Conservation (phyloP, 352 stramenopile species). For the Elongisporangium prolatum region DNA sequence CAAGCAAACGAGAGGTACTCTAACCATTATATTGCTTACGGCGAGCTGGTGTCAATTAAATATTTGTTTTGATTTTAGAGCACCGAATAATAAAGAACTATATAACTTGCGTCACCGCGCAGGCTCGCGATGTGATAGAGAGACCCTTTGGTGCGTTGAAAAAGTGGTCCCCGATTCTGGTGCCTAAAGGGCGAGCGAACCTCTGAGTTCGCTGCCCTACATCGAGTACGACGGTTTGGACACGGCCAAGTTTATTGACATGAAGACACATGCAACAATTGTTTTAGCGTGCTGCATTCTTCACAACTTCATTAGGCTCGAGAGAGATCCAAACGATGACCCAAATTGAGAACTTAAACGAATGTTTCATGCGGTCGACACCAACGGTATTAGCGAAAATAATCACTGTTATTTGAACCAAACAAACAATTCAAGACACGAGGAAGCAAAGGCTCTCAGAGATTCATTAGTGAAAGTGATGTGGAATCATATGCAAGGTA, state of each 20-base stretch:
- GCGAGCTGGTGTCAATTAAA: no score
- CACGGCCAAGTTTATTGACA: conserved; percentile 5
- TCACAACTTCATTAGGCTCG: conserved; percentile 11
- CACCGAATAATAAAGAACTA: conserved; percentile 15
- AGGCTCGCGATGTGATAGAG: conserved; percentile 16
- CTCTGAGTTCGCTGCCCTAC: no score
- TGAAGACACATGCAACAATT: conserved; percentile 10
- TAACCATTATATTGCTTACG: no score
- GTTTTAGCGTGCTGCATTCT: conserved; percentile 8
- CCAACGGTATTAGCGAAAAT: background rate
- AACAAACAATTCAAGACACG: background rate
- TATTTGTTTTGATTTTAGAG: no score
- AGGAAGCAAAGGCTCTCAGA: conserved; percentile 4
- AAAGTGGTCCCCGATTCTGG: conserved; percentile 8
- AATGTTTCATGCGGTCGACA: background rate
- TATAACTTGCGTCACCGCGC: conserved; percentile 16
- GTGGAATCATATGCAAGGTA: conserved; percentile 10
- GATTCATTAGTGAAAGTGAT: conserved; percentile 10
- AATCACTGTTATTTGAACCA: background rate
- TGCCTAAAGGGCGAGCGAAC: no score
- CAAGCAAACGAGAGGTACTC: conserved; percentile 8
- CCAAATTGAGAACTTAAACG: conserved; percentile 1
- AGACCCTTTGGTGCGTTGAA: conserved; percentile 13
- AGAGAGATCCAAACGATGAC: conserved; percentile 6
- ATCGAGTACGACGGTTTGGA: no score